Evolutionary conservation across 192 early-diverging fungal genomes (phyloP).

Genomic region (Geranomyces michiganensis): DNA sequence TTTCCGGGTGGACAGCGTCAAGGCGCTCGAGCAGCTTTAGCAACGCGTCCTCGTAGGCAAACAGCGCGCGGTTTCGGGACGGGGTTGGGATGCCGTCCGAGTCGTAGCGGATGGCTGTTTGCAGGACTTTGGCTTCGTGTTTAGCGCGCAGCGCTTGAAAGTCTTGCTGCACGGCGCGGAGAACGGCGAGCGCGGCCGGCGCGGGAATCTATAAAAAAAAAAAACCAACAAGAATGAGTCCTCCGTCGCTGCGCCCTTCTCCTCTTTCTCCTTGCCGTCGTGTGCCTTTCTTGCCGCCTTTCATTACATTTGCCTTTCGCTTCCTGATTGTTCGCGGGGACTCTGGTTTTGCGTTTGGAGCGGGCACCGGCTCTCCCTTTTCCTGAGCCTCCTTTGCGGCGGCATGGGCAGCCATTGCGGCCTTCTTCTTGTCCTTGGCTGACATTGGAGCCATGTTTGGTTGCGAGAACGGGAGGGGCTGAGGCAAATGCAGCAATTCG

Average conservation of each 20-base stretch:
- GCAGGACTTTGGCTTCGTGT: slow-evolving; percentile 26
- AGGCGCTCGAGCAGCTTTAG: slow-evolving; percentile 24
- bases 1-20: slow-evolving; percentile 21
- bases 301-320: slow-evolving; percentile 6
- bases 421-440: slow-evolving; percentile 1
- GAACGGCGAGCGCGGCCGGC: slow-evolving; percentile 23
- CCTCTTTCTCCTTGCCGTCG: too few species aligned
- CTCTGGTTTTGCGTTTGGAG: not conserved
- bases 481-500: too few species aligned
- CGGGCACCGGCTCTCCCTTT: not conserved
- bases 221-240: too few species aligned
- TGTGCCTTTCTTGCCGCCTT: not conserved
- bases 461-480: too few species aligned
- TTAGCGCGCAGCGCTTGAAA: slow-evolving; percentile 1
- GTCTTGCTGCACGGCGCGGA: slow-evolving; percentile 9
- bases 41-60: slow-evolving; percentile 28
- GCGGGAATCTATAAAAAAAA: slow-evolving; percentile 18
- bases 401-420: not conserved
- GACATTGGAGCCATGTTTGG: slow-evolving; percentile 1
- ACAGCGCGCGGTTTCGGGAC: slow-evolving; percentile 19
- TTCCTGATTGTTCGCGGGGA: not conserved
- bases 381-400: slow-evolving; percentile 12
- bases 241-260: too few species aligned
- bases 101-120: slow-evolving; percentile 20
- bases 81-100: slow-evolving; percentile 2